Evolutionary conservation across 2,329 filamentous ascomycete genomes (phyloP).

Genomic region (Alternaria arborescens): DNA sequence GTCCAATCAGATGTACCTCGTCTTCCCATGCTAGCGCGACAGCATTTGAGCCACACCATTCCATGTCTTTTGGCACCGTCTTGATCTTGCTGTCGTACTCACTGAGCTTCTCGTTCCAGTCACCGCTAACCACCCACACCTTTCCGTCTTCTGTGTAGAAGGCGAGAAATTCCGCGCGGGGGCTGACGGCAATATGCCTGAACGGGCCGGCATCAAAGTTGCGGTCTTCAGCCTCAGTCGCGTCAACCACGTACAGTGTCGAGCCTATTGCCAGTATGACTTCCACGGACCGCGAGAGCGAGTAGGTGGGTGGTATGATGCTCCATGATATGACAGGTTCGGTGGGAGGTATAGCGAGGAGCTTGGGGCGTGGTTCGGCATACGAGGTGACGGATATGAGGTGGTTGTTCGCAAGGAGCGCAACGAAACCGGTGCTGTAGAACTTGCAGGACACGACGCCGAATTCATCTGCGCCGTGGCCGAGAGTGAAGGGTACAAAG

Average conservation of each 20-base stretch:
- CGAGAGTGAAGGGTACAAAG: slow-evolving; percentile 92
- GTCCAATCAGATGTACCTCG: slow-evolving; percentile 92
- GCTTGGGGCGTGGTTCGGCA: slow-evolving; percentile 85
- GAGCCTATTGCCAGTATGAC: slow-evolving; percentile 84
- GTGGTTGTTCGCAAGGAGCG: slow-evolving; percentile 85
- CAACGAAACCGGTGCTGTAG: slow-evolving; percentile 91
- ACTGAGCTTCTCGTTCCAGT: slow-evolving; percentile 90
- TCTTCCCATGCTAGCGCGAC: slow-evolving; percentile 97
- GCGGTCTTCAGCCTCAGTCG: slow-evolving; percentile 88
- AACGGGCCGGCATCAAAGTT: slow-evolving; percentile 93
- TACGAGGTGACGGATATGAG: slow-evolving; percentile 89
- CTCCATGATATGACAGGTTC: slow-evolving; percentile 88
- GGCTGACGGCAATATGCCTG: slow-evolving; percentile 87
- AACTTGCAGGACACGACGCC: slow-evolving; percentile 91
- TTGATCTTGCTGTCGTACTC: slow-evolving; percentile 90
- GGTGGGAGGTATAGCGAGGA: slow-evolving; percentile 78
- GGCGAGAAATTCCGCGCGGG: slow-evolving; percentile 86
- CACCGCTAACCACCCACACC: slow-evolving; percentile 91
- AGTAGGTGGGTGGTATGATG: slow-evolving; percentile 85
- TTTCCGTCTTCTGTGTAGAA: slow-evolving; percentile 85
- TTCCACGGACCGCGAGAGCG: slow-evolving; percentile 91
- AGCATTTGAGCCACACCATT: slow-evolving; percentile 97
- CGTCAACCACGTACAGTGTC: slow-evolving; percentile 87
- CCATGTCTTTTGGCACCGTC: slow-evolving; percentile 84
- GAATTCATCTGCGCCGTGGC: slow-evolving; percentile 85